A percentile compares a stretch with the other conserved stretches of the same genome.
Evolutionary conservation across 2,329 filamentous ascomycete genomes (phyloP).

Genomic region (Stachybotrys chartarum): DNA sequence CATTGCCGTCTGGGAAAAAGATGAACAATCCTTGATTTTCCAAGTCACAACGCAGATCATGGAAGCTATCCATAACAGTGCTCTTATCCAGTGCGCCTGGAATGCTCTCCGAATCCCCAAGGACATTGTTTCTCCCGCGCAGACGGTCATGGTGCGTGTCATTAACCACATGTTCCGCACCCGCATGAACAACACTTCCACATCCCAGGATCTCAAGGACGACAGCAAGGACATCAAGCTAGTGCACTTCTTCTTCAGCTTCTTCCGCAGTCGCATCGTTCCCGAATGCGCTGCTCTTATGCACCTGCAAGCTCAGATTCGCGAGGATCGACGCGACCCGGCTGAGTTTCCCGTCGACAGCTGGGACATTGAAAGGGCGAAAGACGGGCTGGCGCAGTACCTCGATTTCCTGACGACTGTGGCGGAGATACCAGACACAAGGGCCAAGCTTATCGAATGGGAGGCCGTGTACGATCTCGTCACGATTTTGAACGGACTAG

Average conservation of each 20-base stretch:
- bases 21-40: constrained; percentile 89
- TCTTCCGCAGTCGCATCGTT: constrained; percentile 86
- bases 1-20: constrained; percentile 93
- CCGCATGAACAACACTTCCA: constrained; percentile 31
- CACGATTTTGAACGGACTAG: constrained; percentile 77
- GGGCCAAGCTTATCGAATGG: constrained; percentile 82
- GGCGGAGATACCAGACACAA: constrained; percentile 77
- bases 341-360: constrained; percentile 89
- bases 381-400: constrained; percentile 90
- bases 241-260: constrained; percentile 86
- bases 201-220: constrained; percentile 40
- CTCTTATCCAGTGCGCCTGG: constrained; percentile 86
- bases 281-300: constrained; percentile 93
- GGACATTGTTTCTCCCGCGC: constrained; percentile 91
- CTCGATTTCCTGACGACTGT: constrained; percentile 89
- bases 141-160: constrained; percentile 86
- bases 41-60: constrained; percentile 96
- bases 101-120: constrained; percentile 87
- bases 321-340: constrained; percentile 65
- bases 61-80: constrained; percentile 83
- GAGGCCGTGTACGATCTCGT: constrained; percentile 85
- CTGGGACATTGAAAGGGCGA: constrained; percentile 97
- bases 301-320: constrained; percentile 85
- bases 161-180: constrained; percentile 80
- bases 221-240: constrained; percentile 51